Conservation (phyloP, 352 stramenopile species). For the Thraustochytrium aureum region DNA sequence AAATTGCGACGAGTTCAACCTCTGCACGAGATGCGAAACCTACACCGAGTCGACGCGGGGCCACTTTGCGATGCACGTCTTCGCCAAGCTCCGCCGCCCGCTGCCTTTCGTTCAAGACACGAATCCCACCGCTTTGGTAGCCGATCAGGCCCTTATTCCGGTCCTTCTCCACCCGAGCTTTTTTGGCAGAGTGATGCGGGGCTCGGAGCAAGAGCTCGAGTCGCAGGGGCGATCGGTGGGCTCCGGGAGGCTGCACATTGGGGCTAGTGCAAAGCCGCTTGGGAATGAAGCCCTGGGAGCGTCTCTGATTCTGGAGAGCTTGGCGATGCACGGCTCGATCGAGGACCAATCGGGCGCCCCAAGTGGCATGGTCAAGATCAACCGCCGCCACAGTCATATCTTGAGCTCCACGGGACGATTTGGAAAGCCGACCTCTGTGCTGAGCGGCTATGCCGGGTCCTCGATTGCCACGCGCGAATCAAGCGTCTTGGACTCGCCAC, state of each 20-base stretch:
- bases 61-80: slow-evolving; percentile 52
- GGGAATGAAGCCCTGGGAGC: not conserved
- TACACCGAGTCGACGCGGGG: not conserved
- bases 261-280: too few species aligned
- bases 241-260: too few species aligned
- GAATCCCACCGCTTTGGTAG: slow-evolving; percentile 15
- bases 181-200: slow-evolving; percentile 13
- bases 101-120: slow-evolving; percentile 27
- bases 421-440: too few species aligned
- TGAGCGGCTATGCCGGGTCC: too few species aligned
- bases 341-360: not conserved
- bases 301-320: not conserved
- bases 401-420: slow-evolving; percentile 31
- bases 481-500: slow-evolving; percentile 47
- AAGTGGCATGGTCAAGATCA: slow-evolving; percentile 10
- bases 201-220: slow-evolving; percentile 36
- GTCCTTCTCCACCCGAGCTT: slow-evolving; percentile 25
- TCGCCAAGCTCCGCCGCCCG: slow-evolving; percentile 26
- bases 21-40: slow-evolving; percentile 34
- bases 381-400: slow-evolving; percentile 18
- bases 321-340: not conserved
- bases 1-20: slow-evolving; percentile 49
- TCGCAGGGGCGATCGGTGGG: too few species aligned
- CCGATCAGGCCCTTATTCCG: slow-evolving; percentile 35
- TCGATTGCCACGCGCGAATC: not conserved